Base-by-base conservation (phyloP, 2,329 filamentous ascomycete species). In the Colletotrichum lentis region DNA sequence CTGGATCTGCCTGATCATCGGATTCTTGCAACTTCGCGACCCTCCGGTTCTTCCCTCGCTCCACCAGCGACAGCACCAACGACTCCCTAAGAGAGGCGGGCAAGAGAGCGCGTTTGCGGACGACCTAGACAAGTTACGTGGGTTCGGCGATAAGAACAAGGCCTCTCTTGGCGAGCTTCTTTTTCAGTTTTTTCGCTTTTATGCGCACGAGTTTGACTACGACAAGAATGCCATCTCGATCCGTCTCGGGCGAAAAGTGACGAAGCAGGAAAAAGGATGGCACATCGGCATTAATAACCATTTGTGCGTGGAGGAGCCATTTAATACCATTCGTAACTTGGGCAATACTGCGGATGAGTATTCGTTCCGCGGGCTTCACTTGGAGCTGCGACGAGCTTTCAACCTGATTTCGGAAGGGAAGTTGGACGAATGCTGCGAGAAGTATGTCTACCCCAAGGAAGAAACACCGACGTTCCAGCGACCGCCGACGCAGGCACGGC, bases 1-100 rank as follows among this genome's bases (percentile, higher is more conserved):
- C 24, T 99, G 96, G 96, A 98, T 98, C 77, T 99, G 96, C 79
- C 88, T 99, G 85, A 97, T 98, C 72, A 91, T 99, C 76, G 96
- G 94, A 73, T 99, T 98, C 76, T 85, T 99, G 31, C 96, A 99
- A 80, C 91, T 93, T 59, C 89, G 94, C 73, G 86, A 91, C 68
- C 92, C 93, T 18, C 92, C 95, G 0, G 88, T 99, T 62, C 80
- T 99, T 24, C 96, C 96, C 4, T 89, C 92, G 18, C 84, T 99
- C 41, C 96, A 98, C 76, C 90, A 94, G 75, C 85, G 88, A 24
- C 84, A 87, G 5, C 85, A 90, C 72, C 83, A 89, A 71, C 88
- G 88, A 73, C 81, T 86, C 56, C 80, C 80, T 4, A 78, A 80
- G 60, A 81, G 80, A 61, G 88, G 92, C 69, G 92, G 91, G 12